These are phyloP conservation scores for Cladophialophora immunda DNA, from an alignment of 2,329 filamentous ascomycete species.

Conservation along the genomic window DNA sequence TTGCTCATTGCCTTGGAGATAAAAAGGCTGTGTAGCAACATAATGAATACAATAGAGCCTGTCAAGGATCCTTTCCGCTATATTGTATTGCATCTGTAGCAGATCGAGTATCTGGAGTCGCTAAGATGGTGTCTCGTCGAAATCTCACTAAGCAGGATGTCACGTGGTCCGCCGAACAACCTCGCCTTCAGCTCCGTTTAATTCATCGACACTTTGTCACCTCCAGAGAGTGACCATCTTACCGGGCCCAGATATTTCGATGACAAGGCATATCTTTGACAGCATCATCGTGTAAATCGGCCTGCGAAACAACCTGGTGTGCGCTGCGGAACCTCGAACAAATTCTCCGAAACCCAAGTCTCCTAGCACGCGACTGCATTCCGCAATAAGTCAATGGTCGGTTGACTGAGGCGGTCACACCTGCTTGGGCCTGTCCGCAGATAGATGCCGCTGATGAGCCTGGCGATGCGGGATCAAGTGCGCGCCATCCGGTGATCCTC, in stretches of 20 bases:
- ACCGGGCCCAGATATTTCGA: background rate
- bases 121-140: background rate
- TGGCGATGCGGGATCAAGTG: conserved; percentile 21
- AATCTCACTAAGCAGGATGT: conserved; percentile 18
- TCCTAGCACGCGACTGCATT: conserved; percentile 23
- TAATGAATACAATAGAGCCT: conserved; percentile 15
- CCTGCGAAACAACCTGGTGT: background rate
- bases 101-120: background rate
- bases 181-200: background rate
- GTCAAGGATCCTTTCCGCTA: background rate
- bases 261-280: background rate
- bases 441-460: conserved; percentile 7
- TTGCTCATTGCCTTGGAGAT: conserved; percentile 22
- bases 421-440: background rate
- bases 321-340: background rate
- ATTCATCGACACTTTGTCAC: background rate
- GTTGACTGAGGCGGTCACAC: background rate
- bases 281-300: background rate
- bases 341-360: background rate
- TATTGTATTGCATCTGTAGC: background rate
- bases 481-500: conserved; percentile 19
- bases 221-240: background rate
- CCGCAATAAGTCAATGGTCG: conserved; percentile 15
- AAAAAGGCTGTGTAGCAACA: conserved; percentile 22
- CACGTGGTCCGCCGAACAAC: conserved; percentile 10